Evolutionary conservation across 2,329 filamentous ascomycete species (phyloP).

Genomic region (Aspergillus viridinutans): DNA sequence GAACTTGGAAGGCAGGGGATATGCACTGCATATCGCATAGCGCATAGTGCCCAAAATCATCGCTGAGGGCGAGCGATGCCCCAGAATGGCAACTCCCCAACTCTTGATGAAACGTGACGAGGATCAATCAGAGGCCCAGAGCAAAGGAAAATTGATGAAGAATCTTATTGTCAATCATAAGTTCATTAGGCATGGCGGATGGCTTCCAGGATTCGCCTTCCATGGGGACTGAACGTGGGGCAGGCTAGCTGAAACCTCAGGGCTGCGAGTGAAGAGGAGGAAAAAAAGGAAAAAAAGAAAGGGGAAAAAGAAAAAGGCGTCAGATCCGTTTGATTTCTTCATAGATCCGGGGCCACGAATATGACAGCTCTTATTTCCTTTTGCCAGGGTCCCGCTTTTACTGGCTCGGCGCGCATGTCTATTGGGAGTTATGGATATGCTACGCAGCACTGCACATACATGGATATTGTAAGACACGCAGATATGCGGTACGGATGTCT

Average conservation of each 20-base stretch:
- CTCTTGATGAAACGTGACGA: neutral
- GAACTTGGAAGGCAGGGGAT: neutral
- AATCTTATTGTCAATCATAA: neutral
- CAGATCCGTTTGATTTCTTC: slow-evolving; percentile 7
- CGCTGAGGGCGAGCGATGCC: neutral
- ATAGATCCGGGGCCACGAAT: slow-evolving; percentile 17
- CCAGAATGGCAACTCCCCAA: neutral
- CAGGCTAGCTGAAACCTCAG: neutral
- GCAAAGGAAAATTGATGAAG: neutral
- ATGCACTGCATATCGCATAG: neutral
- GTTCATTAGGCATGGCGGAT: neutral
- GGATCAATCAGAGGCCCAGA: neutral
- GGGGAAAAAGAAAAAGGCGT: neutral
- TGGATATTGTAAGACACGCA: neutral
- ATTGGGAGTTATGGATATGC: neutral
- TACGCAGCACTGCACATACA: neutral
- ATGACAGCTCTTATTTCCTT: slow-evolving; percentile 29
- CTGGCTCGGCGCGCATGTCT: slow-evolving; percentile 1
- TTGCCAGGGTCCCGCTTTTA: slow-evolving; percentile 4
- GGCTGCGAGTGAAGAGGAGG: too few relatives aligned
- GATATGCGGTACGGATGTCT: neutral
- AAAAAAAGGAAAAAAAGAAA: neutral
- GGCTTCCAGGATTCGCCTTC: neutral
- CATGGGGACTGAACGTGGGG: neutral
- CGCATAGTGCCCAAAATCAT: neutral